Evolutionary conservation across 306 rosid genomes (phyloP).

Genomic region (Cucurbita moschata): DNA sequence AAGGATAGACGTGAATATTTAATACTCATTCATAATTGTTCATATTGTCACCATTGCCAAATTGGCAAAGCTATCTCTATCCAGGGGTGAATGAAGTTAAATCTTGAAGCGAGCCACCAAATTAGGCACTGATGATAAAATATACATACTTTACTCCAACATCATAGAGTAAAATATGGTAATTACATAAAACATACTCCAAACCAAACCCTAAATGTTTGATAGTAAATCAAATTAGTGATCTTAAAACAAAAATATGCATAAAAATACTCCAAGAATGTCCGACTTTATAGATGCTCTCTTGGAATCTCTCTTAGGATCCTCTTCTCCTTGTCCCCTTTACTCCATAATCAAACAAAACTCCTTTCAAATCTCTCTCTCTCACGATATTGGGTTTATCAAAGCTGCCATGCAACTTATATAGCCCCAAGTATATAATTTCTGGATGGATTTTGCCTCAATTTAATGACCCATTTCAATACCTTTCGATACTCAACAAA

Average conservation of each 20-base stretch:
- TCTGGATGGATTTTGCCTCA: neutral
- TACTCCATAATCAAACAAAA: neutral
- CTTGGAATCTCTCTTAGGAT: constrained; percentile 3
- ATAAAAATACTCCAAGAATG: constrained; percentile 1
- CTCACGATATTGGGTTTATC: neutral
- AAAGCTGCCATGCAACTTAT: neutral
- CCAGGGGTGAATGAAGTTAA: too few species aligned
- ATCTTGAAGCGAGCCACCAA: too few species aligned
- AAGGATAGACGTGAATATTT: too few species aligned
- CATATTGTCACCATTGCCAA: too few species aligned
- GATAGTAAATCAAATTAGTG: neutral
- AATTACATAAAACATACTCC: neutral
- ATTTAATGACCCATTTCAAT: neutral
- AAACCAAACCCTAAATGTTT: neutral
- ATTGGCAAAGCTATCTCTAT: too few species aligned
- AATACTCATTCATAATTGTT: too few species aligned
- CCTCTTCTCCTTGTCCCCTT: neutral
- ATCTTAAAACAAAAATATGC: neutral
- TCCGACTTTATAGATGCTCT: neutral
- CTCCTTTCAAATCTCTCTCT: neutral
- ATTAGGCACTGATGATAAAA: too few species aligned
- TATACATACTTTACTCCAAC: too few species aligned
- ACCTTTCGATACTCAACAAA: too few species aligned
- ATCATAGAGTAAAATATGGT: too few species aligned
- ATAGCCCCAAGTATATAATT: neutral